Evolutionary conservation across 2,329 filamentous ascomycete genomes (phyloP).

Genomic region (Pseudogymnoascus sp.): DNA sequence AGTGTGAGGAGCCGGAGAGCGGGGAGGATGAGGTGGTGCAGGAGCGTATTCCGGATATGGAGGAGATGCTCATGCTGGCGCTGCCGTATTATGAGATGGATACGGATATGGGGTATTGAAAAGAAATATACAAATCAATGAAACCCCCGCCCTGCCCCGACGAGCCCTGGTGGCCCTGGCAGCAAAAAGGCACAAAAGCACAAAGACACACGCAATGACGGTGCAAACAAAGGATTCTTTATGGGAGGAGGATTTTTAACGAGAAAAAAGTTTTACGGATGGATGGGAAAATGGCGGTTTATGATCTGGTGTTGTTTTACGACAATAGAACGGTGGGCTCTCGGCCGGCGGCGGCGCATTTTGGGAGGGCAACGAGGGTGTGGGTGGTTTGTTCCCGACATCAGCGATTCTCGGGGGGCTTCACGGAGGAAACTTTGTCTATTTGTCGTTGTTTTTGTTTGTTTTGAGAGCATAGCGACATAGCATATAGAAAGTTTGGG

Average conservation of each 20-base stretch:
- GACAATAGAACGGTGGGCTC: slow-evolving; percentile 2
- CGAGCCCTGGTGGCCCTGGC: background rate
- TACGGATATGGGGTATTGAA: background rate
- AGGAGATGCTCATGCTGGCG: slow-evolving; percentile 4
- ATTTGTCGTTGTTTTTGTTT: background rate
- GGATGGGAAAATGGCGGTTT: background rate
- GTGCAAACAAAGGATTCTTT: background rate
- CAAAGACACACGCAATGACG: background rate
- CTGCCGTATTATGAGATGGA: background rate
- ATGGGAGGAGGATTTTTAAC: background rate
- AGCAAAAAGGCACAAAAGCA: background rate
- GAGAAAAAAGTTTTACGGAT: too few relatives aligned
- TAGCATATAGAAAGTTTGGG: background rate
- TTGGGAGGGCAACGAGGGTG: background rate
- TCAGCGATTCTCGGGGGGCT: background rate
- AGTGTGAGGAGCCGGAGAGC: slow-evolving; percentile 27
- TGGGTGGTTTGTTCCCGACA: background rate
- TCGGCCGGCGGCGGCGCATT: slow-evolving; percentile 3
- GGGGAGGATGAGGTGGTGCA: slow-evolving; percentile 19
- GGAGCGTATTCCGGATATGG: background rate
- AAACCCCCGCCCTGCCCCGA: background rate
- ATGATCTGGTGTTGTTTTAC: background rate
- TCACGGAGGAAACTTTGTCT: background rate
- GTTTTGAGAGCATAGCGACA: background rate
- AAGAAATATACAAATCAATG: too few relatives aligned